Base-by-base conservation (phyloP, 2,329 filamentous ascomycete species). In the Chaetomiaceae sp. region DNA sequence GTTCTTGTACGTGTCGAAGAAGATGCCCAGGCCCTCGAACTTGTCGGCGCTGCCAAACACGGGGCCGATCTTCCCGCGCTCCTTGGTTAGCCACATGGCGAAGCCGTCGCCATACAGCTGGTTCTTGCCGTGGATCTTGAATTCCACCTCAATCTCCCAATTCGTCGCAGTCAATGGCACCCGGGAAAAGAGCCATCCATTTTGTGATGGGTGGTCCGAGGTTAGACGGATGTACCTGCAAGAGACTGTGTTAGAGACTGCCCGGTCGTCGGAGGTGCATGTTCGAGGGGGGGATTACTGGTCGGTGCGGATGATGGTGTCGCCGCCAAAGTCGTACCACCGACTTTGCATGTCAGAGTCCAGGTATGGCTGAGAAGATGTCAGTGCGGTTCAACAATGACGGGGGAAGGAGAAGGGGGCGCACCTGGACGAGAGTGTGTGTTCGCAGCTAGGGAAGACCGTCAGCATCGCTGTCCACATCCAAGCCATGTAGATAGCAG, bases 1-100 rank as follows among this genome's bases (percentile, higher is more conserved):
- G 78, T 99, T 99, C 84, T 99, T 99, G 80, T 99, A 99, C 40
- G 94, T 99, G 70, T 99, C 94, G 74, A 99, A 83, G 76, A 96
- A 97, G 71, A 99, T 81, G 51, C 91, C 94, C 43, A 99, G 80
- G 4, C 94, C 94, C 70, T 99, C 92, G 64, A 97, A 99, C 60
- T 83, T 83, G 73, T 99, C 92, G 27, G 80, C 78, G 62, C 85
- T 86, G 47, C 94, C 94, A 71, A 99, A 99, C 34, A 99, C 92
- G 11, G 84, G 80, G 15, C 94, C 94, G 55, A 78, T 73, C 63
- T 85, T 81, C 29, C 83, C 91, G 60, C 94, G 89, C 72, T 96
- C 85, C 73, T 95, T 95, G 62, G 92, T 97, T 66, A 99, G 81
- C 94, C 94, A 99, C 82, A 99, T 87, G 60, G 94, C 94, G 73